phyloP scores from a whole-genome alignment of 495 filamentous ascomycete species.

The Venustampulla echinocandica region DNA sequence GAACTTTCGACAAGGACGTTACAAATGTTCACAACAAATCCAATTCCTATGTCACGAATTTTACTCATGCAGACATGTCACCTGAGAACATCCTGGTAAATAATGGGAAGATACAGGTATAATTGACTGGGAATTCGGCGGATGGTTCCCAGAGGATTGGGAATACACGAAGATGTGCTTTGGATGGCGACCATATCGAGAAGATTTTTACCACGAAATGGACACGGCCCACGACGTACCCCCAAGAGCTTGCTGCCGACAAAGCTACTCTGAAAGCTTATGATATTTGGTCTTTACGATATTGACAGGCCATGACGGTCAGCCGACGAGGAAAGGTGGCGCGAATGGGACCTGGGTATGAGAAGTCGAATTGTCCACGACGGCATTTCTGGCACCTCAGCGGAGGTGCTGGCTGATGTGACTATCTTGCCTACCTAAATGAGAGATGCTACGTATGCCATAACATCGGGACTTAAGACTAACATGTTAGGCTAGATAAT shows the following conservation, averaged over 20 bases:
- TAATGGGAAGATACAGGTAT: background rate
- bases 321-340: background rate
- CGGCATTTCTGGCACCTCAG: slow-evolving; percentile 3
- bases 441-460: too few species aligned
- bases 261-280: background rate
- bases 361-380: slow-evolving; percentile 6
- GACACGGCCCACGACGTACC: background rate
- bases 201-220: background rate
- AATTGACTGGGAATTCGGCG: background rate
- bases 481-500: too few species aligned
- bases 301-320: background rate
- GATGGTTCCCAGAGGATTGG: background rate
- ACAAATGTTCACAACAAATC: background rate
- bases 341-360: background rate
- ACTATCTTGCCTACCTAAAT: too few species aligned
- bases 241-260: background rate
- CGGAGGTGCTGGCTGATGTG: background rate
- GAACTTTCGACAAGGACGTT: background rate
- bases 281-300: background rate
- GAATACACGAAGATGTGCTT: background rate
- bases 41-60: background rate
- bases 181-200: background rate
- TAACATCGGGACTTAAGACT: too few species aligned
- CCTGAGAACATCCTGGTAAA: background rate
- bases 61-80: background rate